Base-by-base conservation (phyloP, 31 red algal genomes). In the Asparagopsis taxiformis region DNA sequence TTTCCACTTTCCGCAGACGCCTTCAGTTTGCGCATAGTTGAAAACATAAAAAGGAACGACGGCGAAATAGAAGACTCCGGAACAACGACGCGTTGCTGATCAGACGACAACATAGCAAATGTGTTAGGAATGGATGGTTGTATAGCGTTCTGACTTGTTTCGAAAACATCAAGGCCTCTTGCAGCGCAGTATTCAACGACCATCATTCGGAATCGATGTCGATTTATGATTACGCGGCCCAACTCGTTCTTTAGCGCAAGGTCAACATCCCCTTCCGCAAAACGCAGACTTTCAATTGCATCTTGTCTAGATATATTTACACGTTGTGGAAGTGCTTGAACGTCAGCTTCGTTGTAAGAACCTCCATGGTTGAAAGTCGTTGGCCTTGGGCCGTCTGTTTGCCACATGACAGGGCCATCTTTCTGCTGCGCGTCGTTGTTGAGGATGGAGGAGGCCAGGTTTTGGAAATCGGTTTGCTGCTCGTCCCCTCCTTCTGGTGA, bases 161-260 rank as follows among this genome's bases (percentile, higher is more conserved):
- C 39, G 30, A 87, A 87, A 10, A 59, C 54, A 53, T 65, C 2
- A 41, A 76, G 31, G 0, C 82, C 72, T 37, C 82, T 57, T 64
- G 82, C 53, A 4, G 82, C 82, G 54, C 70, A 87, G 48, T 87
- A 87, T 22, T 87, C 82, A 8, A 87, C 72, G 4, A 87, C 63
- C 31, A 87, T 55, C 32, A 17, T 51, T 59, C 70, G 60, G 37
- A 87, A 46, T 22, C 39, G 55, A 11, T 51, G 9, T 31, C 58
- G 20, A n/a, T 62, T 69, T 20, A 87, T 63, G 22, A 62, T 17
- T 19, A 87, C 82, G 25, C 82, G 70, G 10, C 69, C 82, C 38
- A 87, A 71, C 55, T 87, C 82, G 35, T 87, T 87, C 41, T 70
- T 66, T 39, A 87, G 34, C 10, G 82, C 82, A 15, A 19, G n/a